A percentile compares a stretch with the other conserved stretches of the same genome.
Conservation (phyloP, 331 rosid species). For the Malus hybrid region DNA sequence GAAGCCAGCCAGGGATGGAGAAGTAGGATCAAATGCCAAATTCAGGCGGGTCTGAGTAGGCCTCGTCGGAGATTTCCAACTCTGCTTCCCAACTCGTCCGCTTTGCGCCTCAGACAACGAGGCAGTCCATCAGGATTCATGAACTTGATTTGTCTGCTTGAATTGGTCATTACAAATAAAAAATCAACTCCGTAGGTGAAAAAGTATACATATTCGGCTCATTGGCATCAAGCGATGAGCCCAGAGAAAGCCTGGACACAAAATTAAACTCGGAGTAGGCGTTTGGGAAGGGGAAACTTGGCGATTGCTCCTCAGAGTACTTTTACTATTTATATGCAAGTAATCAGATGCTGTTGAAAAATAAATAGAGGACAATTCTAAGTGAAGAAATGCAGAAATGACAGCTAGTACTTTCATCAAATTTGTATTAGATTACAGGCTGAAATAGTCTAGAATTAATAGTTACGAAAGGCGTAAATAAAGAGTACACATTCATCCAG, state of each 20-base stretch:
- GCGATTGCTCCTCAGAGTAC: neutral
- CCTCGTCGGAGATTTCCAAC: constrained; percentile 20
- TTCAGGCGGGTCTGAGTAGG: neutral
- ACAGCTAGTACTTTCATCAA: neutral
- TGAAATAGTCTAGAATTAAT: neutral
- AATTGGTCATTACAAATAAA: constrained; percentile 5
- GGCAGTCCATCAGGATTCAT: constrained; percentile 22
- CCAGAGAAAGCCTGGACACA: constrained; percentile 6
- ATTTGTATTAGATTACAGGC: neutral
- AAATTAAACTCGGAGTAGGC: neutral
- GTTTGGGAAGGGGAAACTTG: neutral
- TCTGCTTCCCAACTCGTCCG: constrained; percentile 29
- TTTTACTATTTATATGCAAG: neutral
- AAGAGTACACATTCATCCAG: neutral
- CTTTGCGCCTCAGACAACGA: constrained; percentile 17
- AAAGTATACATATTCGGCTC: neutral
- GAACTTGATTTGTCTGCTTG: constrained; percentile 27
- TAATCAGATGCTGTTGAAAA: neutral
- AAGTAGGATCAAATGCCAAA: neutral
- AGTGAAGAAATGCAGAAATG: neutral
- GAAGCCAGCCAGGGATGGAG: neutral
- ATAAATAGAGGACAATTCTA: neutral
- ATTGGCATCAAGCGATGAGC: neutral
- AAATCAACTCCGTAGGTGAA: constrained; percentile 22
- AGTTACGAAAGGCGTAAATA: neutral